These are phyloP conservation scores for Penicillium maclennaniae DNA, from an alignment of 495 filamentous ascomycete genomes.

Conservation along the genomic window DNA sequence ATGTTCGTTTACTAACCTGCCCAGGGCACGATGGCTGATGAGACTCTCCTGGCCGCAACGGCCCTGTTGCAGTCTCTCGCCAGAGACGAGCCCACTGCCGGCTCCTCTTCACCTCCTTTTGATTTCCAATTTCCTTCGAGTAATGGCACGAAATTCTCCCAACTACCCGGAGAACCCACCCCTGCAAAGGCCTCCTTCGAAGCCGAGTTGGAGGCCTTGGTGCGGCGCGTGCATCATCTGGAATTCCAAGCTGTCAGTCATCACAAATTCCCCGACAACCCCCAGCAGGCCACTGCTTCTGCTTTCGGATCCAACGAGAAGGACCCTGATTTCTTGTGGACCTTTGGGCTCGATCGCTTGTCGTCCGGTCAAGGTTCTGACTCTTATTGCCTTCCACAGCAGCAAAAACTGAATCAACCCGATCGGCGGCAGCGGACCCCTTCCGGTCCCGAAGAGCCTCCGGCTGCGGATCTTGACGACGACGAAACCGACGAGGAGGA, in stretches of 20 bases:
- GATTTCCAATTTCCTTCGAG: conserved; percentile 33
- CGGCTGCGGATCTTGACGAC: conserved; percentile 32
- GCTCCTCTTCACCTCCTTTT: conserved; percentile 40
- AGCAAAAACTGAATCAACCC: conserved; percentile 36
- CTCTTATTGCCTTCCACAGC: conserved; percentile 38
- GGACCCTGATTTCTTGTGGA: conserved; percentile 36
- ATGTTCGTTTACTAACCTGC: conserved; percentile 23
- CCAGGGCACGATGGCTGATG: conserved; percentile 55
- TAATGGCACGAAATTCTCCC: conserved; percentile 46
- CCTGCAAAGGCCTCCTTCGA: conserved; percentile 66
- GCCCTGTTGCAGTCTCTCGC: conserved; percentile 62
- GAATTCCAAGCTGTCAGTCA: conserved; percentile 61
- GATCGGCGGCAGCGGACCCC: conserved; percentile 23
- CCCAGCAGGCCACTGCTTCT: conserved; percentile 51
- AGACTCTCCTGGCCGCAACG: conserved; percentile 59
- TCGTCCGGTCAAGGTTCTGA: conserved; percentile 39
- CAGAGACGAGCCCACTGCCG: conserved; percentile 38
- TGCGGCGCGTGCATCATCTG: conserved; percentile 62
- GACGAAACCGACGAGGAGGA: conserved; percentile 44
- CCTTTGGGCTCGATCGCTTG: conserved; percentile 40
- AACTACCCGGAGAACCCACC: conserved; percentile 61
- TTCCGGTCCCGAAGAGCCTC: conserved; percentile 25
- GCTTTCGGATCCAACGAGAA: conserved; percentile 48
- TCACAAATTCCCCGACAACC: conserved; percentile 59
- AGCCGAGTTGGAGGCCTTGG: conserved; percentile 64